These are phyloP conservation scores for Blastobotrys petasosporus DNA, from an alignment of 1,139 yeast species.

Conservation along the genomic window DNA sequence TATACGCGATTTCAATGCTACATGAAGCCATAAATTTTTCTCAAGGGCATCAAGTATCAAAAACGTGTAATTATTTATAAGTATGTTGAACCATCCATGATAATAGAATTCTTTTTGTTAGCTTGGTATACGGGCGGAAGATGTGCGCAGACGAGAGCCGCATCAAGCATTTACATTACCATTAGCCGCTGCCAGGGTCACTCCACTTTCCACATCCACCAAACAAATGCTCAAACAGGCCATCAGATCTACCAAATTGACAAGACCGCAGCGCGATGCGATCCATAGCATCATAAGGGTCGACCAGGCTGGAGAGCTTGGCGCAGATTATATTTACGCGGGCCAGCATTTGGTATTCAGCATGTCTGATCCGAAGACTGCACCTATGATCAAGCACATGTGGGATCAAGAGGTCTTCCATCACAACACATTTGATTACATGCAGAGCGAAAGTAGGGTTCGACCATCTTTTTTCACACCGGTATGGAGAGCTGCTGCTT, in stretches of 20 bases:
- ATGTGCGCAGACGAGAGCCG: no score
- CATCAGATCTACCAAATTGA: conserved; percentile 17
- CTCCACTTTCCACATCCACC: not conserved
- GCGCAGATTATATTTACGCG: conserved; percentile 87
- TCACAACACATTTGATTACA: conserved; percentile 71
- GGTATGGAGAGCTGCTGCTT: conserved; percentile 87
- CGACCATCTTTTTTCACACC: conserved; percentile 91
- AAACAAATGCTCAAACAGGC: conserved; percentile 21
- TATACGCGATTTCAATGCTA: no score
- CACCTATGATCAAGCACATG: conserved; percentile 78
- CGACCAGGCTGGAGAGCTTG: conserved; percentile 98
- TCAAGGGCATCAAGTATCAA: no score
- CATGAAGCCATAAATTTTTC: no score
- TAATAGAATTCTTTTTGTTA: no score
- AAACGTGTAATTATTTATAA: no score
- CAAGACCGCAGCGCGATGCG: conserved; percentile 44
- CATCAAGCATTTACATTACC: no score
- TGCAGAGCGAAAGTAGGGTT: conserved; percentile 73
- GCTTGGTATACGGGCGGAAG: no score
- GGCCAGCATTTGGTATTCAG: conserved; percentile 83
- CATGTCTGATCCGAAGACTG: conserved; percentile 54
- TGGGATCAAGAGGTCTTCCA: conserved; percentile 97
- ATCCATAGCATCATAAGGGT: conserved; percentile 77
- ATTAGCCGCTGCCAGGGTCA: no score
- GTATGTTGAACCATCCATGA: no score